These are phyloP conservation scores for Linnemannia zychae DNA, from an alignment of 192 early-diverging fungal species.

Conservation along the genomic window DNA sequence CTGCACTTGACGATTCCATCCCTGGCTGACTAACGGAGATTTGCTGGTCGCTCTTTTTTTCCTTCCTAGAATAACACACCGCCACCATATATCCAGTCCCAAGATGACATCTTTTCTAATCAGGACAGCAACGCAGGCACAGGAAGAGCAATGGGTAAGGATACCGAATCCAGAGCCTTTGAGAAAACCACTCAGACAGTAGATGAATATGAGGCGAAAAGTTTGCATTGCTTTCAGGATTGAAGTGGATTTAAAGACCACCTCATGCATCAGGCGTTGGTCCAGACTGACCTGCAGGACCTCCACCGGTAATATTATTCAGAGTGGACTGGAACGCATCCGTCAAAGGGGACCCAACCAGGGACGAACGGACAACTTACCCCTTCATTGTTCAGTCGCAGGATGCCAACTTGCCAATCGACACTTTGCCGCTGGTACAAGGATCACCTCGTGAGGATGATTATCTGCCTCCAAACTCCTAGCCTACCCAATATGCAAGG, in stretches of 20 bases:
- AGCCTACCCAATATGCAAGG: neutral
- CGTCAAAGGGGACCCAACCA: neutral
- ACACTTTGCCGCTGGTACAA: neutral
- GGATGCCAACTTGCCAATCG: neutral
- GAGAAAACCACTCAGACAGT: neutral
- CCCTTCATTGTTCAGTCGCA: neutral
- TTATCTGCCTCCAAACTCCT: neutral
- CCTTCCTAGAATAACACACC: constrained; percentile 28
- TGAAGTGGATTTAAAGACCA: neutral
- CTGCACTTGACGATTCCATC: constrained; percentile 2
- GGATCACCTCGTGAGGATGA: neutral
- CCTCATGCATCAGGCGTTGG: neutral
- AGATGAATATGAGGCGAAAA: neutral
- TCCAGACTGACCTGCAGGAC: neutral
- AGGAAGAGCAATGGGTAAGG: constrained; percentile 33
- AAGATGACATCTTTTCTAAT: constrained; percentile 21
- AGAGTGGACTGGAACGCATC: neutral
- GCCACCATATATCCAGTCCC: constrained; percentile 34
- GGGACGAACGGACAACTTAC: neutral
- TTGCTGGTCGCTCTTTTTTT: neutral
- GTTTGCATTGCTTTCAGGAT: neutral
- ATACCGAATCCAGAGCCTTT: neutral
- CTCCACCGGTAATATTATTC: neutral
- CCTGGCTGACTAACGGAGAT: constrained; percentile 1
- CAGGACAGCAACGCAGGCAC: constrained; percentile 20